Conservation (phyloP, 75 land plant genomes). For the Selaginella moellendorffii region DNA sequence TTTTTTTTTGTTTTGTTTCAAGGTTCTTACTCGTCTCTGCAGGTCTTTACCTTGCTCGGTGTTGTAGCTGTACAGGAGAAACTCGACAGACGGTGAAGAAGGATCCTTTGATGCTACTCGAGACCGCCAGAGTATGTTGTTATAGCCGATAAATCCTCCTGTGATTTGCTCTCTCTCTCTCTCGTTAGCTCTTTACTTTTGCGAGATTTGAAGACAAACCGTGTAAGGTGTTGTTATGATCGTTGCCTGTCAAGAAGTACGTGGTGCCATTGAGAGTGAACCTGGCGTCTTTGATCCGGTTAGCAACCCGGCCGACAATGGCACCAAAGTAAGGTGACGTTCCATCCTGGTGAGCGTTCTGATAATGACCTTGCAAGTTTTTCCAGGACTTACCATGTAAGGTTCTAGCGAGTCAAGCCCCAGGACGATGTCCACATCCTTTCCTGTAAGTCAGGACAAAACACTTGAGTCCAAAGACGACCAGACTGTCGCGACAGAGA, state of each 20-base stretch:
- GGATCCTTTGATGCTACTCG: background rate
- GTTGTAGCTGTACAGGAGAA: background rate
- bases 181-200: too few species aligned
- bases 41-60: background rate
- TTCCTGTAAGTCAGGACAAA: constrained; percentile 12
- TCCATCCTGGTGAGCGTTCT: constrained; percentile 39
- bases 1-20: too few species aligned
- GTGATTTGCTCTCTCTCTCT: background rate
- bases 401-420: constrained; percentile 91
- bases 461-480: background rate
- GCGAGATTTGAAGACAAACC: too few species aligned
- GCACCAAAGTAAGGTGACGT: constrained; percentile 56
- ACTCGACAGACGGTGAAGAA: background rate
- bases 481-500: background rate
- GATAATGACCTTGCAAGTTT: too few species aligned
- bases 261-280: constrained; percentile 37
- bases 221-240: constrained; percentile 49
- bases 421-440: constrained; percentile 74
- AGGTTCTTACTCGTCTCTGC: too few species aligned
- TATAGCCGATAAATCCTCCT: background rate
- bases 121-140: background rate
- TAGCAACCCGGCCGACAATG: constrained; percentile 63
- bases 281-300: constrained; percentile 41
- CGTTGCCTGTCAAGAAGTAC: constrained; percentile 38
- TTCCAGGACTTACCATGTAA: constrained; percentile 52